Evolutionary conservation across 1,284 basidiomycete genomes (phyloP).

Genomic region (Inonotus hispidus): DNA sequence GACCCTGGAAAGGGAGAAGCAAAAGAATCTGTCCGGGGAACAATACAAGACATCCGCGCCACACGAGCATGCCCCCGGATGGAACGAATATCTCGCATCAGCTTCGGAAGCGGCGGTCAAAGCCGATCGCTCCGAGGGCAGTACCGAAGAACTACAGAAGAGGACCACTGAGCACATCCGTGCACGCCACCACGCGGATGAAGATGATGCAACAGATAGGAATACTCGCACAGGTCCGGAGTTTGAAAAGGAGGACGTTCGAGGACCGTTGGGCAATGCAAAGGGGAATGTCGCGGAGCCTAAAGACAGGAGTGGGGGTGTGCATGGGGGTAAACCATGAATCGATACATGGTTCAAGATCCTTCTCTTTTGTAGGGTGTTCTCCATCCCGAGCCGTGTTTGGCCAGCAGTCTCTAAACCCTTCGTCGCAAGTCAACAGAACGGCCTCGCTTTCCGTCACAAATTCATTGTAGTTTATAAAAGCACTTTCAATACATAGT

Average conservation of each 20-base stretch:
- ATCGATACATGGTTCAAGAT: neutral
- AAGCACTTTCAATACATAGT: no score
- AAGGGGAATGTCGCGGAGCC: neutral
- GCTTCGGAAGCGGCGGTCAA: constrained; percentile 66
- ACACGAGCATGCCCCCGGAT: constrained; percentile 59
- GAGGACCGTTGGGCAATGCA: constrained; percentile 7
- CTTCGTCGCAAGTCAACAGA: no score
- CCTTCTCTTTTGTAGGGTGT: no score
- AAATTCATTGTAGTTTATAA: no score
- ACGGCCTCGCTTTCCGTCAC: no score
- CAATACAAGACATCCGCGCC: constrained; percentile 51
- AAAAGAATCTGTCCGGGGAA: constrained; percentile 41
- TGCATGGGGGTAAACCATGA: neutral
- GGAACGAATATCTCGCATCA: constrained; percentile 68
- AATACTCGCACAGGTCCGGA: constrained; percentile 25
- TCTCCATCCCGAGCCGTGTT: no score
- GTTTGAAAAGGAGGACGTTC: constrained; percentile 27
- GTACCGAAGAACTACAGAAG: constrained; percentile 30
- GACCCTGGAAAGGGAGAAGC: constrained; percentile 51
- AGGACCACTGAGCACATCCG: constrained; percentile 37
- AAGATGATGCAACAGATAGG: constrained; percentile 24
- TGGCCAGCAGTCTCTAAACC: no score
- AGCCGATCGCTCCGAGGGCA: constrained; percentile 35
- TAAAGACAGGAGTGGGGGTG: neutral
- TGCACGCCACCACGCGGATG: constrained; percentile 28